These are phyloP conservation scores for Trichosporon inkin DNA, from an alignment of 1,284 basidiomycete genomes.

Conservation along the genomic window DNA sequence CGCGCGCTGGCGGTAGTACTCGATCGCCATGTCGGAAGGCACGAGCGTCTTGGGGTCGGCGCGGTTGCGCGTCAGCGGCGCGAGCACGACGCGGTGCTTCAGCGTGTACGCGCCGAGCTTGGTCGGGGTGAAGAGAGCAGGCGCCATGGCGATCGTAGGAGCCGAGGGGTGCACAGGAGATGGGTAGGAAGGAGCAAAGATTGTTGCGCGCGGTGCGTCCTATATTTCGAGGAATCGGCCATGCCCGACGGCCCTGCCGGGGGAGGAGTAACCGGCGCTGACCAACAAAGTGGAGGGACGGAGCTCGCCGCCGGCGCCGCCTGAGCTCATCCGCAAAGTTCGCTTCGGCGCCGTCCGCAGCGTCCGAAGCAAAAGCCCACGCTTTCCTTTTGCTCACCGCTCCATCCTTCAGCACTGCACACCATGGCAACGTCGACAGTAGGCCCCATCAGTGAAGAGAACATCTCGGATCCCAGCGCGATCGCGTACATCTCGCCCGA, in stretches of 20 bases:
- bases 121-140: slow-evolving; percentile 30
- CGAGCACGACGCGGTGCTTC: slow-evolving; percentile 45
- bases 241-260: background rate
- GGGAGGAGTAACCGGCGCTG: background rate
- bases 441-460: background rate
- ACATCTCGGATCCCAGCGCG: background rate
- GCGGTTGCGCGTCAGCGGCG: slow-evolving; percentile 45
- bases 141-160: background rate
- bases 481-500: slow-evolving; percentile 1
- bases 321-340: background rate
- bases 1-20: slow-evolving; percentile 48
- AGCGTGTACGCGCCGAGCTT: slow-evolving; percentile 31
- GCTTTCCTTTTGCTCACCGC: too few species aligned
- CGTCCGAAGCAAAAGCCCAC: background rate
- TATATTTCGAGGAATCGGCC: background rate
- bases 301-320: background rate
- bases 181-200: background rate
- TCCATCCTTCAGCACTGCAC: background rate
- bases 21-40: slow-evolving; percentile 30
- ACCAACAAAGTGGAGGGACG: background rate
- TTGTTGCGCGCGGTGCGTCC: background rate
- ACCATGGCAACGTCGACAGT: background rate
- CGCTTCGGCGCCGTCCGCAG: background rate
- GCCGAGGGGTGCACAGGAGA: background rate
- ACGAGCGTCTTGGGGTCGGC: slow-evolving; percentile 25